Evolutionary conservation across 306 rosid genomes (phyloP).

Genomic region (Coriaria nepalensis): DNA sequence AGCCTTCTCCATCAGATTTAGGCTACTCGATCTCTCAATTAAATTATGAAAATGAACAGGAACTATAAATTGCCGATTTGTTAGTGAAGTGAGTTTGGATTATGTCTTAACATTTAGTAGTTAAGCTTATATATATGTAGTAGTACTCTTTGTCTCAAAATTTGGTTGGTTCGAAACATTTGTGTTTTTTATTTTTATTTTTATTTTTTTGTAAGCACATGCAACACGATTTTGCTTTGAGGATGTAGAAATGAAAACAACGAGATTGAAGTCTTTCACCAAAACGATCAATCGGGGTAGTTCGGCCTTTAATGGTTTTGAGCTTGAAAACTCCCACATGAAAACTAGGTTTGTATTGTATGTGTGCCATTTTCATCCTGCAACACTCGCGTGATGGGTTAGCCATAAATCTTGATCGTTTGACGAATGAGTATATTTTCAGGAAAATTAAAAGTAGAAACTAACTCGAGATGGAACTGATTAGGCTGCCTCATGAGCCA

Average conservation of each 20-base stretch:
- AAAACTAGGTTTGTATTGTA: too few species aligned
- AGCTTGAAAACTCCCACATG: too few species aligned
- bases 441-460: too few species aligned
- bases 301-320: too few species aligned
- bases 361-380: too few species aligned
- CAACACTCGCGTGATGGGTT: too few species aligned
- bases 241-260: not conserved
- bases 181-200: not conserved
- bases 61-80: slow-evolving; percentile 19
- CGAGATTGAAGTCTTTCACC: not conserved
- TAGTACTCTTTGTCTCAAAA: not conserved
- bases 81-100: slow-evolving; percentile 15
- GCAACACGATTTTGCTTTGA: not conserved
- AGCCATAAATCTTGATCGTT: too few species aligned
- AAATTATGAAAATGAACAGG: not conserved
- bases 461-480: too few species aligned
- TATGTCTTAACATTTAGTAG: slow-evolving; percentile 9
- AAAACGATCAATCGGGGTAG: too few species aligned
- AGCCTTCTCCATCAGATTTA: slow-evolving; percentile 10
- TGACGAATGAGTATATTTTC: too few species aligned
- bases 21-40: not conserved
- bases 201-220: slow-evolving; percentile 4
- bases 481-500: too few species aligned
- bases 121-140: slow-evolving; percentile 1
- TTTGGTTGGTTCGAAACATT: slow-evolving; percentile 1